phyloP scores from a whole-genome alignment of 2,329 filamentous ascomycete species.

The Pseudogymnoascus sp. region DNA sequence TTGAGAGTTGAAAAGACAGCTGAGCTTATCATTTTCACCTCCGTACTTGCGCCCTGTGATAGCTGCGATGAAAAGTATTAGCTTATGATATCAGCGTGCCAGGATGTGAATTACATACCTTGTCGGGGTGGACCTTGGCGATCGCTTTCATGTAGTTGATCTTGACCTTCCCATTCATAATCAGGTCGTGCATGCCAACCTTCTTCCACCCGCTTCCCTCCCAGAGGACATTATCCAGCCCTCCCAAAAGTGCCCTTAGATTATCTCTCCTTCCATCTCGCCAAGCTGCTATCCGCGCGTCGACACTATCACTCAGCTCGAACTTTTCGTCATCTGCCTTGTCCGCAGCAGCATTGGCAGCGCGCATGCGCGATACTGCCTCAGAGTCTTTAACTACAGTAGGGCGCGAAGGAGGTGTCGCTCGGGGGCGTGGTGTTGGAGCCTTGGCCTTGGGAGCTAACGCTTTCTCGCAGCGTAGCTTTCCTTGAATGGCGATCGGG shows the following conservation, averaged over 20 bases:
- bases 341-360: constrained; percentile 78
- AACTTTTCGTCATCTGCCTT: constrained; percentile 89
- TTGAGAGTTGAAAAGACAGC: constrained; percentile 61
- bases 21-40: constrained; percentile 56
- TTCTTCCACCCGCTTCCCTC: constrained; percentile 92
- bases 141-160: constrained; percentile 99
- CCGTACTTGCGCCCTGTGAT: constrained; percentile 54
- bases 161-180: constrained; percentile 92
- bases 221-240: constrained; percentile 85
- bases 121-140: constrained; percentile 95
- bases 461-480: constrained; percentile 83
- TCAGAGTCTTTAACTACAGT: constrained; percentile 46
- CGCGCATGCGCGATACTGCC: constrained; percentile 73
- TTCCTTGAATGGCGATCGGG: constrained; percentile 70
- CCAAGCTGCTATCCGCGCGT: constrained; percentile 72
- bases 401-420: constrained; percentile 35
- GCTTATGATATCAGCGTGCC: constrained; percentile 1
- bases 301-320: constrained; percentile 75
- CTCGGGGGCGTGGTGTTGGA: constrained; percentile 34
- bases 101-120: constrained; percentile 52
- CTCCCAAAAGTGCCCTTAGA: constrained; percentile 75
- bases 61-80: constrained; percentile 36
- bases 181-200: constrained; percentile 84
- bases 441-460: constrained; percentile 58
- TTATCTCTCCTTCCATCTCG: constrained; percentile 90